Evolutionary conservation across 257 asterid genomes (phyloP).

Genomic region (Ophiorrhiza pumila): DNA sequence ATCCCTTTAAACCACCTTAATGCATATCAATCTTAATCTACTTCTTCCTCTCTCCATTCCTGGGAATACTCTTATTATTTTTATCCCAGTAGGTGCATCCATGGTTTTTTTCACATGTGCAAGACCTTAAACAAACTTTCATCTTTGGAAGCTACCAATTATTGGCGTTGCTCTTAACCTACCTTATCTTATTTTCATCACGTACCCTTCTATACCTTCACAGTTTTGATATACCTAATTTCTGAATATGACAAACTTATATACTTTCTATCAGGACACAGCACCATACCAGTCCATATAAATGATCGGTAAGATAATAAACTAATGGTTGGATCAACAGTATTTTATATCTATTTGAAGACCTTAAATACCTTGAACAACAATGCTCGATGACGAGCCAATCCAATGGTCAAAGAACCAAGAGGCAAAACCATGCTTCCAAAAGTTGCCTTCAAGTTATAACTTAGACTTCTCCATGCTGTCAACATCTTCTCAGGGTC

Average conservation of each 20-base stretch:
- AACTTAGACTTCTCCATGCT: conserved; percentile 74
- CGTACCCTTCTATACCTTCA: not conserved
- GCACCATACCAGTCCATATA: not conserved
- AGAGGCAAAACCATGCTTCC: conserved; percentile 96
- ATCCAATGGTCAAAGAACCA: conserved; percentile 80
- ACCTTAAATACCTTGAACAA: conserved; percentile 70
- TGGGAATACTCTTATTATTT: not conserved
- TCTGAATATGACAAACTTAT: not conserved
- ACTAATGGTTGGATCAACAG: not conserved
- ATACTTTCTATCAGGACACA: not conserved
- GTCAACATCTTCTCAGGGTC: conserved; percentile 77
- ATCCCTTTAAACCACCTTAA: not conserved
- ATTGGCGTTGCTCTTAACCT: not conserved
- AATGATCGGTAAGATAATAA: not conserved
- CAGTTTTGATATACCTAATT: not conserved
- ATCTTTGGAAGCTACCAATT: not conserved
- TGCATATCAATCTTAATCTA: not conserved
- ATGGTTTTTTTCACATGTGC: not conserved
- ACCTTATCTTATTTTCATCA: not conserved
- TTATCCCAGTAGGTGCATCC: not conserved
- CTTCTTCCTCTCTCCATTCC: not conserved
- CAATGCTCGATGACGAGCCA: conserved; percentile 99
- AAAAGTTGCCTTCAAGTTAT: conserved; percentile 51
- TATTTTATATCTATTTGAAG: not conserved
- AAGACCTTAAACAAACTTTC: not conserved